These are phyloP conservation scores for Dendrobium huoshanense DNA, from an alignment of 106 monocot genomes.

Conservation along the genomic window DNA sequence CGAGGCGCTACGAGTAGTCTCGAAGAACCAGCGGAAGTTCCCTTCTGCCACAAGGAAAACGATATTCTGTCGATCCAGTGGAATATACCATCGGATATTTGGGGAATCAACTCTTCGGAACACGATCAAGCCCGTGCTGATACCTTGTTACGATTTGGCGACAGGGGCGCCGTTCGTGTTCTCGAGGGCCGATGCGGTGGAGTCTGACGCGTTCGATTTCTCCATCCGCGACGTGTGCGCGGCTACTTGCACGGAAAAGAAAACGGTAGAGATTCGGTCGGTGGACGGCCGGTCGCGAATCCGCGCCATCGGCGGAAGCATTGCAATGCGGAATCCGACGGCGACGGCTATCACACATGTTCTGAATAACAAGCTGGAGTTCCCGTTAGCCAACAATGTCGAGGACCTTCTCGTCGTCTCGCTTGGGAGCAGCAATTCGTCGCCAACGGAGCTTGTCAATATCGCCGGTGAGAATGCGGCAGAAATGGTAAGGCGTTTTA, in stretches of 20 bases:
- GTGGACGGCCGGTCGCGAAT: slow-evolving; percentile 25
- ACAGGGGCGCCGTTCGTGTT: slow-evolving; percentile 71
- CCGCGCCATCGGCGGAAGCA: slow-evolving; percentile 30
- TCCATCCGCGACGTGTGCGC: slow-evolving; percentile 57
- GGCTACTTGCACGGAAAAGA: slow-evolving; percentile 45
- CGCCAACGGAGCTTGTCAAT: slow-evolving; percentile 14
- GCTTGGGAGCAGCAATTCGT: slow-evolving; percentile 30
- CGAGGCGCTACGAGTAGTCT: slow-evolving; percentile 50
- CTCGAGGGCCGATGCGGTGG: slow-evolving; percentile 82
- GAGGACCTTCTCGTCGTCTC: slow-evolving; percentile 59
- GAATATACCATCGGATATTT: slow-evolving; percentile 31
- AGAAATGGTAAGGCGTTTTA: slow-evolving; percentile 27
- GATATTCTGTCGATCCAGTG: slow-evolving; percentile 4
- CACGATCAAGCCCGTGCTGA: slow-evolving; percentile 62
- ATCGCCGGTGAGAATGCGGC: slow-evolving; percentile 25
- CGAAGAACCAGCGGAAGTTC: slow-evolving; percentile 18
- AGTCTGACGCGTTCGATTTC: slow-evolving; percentile 70
- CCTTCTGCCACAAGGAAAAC: slow-evolving; percentile 6
- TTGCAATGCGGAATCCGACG: slow-evolving; percentile 54
- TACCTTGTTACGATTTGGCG: slow-evolving; percentile 78
- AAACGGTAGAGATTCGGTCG: slow-evolving; percentile 11
- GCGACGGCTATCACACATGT: slow-evolving; percentile 67
- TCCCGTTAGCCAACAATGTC: slow-evolving; percentile 42
- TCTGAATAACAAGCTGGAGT: slow-evolving; percentile 66
- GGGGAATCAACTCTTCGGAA: slow-evolving; percentile 60